Evolutionary conservation across 176 grass and related monocot species (phyloP).

Genomic region (Oryza longistaminata): DNA sequence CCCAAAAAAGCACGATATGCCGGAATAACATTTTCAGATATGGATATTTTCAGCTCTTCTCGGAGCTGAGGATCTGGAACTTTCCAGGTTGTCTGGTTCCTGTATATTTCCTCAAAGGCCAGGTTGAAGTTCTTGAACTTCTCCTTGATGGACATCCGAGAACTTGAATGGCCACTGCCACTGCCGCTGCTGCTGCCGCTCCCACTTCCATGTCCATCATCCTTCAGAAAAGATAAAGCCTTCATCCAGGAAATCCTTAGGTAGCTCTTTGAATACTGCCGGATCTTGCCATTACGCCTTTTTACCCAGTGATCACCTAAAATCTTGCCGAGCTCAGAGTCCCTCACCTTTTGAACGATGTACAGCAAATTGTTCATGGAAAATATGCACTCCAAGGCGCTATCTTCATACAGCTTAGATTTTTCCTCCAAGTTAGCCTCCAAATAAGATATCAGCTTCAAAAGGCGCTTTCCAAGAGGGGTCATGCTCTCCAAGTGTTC

Average conservation of each 20-base stretch:
- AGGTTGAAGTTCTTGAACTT: constrained; percentile 95
- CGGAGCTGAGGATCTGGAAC: constrained; percentile 85
- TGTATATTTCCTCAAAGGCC: constrained; percentile 90
- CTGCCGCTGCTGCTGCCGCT: constrained; percentile 37
- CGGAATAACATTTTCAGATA: constrained; percentile 88
- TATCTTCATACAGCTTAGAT: constrained; percentile 94
- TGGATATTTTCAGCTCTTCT: constrained; percentile 93
- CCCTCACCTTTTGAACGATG: constrained; percentile 82
- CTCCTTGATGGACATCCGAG: constrained; percentile 77
- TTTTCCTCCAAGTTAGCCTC: constrained; percentile 90
- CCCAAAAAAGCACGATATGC: constrained; percentile 92
- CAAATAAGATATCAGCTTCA: constrained; percentile 79
- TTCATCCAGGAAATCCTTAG: constrained; percentile 89
- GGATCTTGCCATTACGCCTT: constrained; percentile 66
- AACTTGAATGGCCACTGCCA: constrained; percentile 70
- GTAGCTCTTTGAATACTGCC: constrained; percentile 82
- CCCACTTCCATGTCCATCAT: constrained; percentile 59
- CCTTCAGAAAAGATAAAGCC: constrained; percentile 76
- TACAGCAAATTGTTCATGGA: constrained; percentile 97
- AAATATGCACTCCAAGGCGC: constrained; percentile 79
- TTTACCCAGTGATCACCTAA: constrained; percentile 88
- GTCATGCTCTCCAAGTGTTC: constrained; percentile 64
- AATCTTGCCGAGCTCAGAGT: constrained; percentile 91
- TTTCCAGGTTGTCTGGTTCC: constrained; percentile 85
- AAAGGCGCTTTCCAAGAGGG: constrained; percentile 55